Evolutionary conservation across 805 yeast genomes (phyloP).

Genomic region (Maudiozyma bulderi): DNA sequence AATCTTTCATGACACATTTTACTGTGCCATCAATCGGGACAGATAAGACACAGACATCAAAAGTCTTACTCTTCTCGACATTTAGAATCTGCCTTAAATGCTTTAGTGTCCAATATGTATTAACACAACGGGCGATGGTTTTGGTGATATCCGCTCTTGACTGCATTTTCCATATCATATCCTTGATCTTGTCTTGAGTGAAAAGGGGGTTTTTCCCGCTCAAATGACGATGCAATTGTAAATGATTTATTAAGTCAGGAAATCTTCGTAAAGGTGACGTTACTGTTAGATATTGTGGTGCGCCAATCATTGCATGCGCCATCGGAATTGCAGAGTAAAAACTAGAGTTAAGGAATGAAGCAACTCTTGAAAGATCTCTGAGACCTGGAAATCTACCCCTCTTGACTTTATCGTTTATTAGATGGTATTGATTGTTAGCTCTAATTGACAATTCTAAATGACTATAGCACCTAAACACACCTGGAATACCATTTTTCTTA

Average conservation of each 20-base stretch:
- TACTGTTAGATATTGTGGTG: slow-evolving; percentile 54
- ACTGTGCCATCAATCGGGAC: slow-evolving; percentile 33
- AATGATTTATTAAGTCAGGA: slow-evolving; percentile 71
- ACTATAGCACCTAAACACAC: slow-evolving; percentile 35
- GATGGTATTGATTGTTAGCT: slow-evolving; percentile 18
- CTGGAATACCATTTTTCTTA: slow-evolving; percentile 36
- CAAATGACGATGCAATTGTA: slow-evolving; percentile 52
- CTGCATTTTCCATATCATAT: slow-evolving; percentile 36
- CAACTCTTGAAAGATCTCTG: slow-evolving; percentile 35
- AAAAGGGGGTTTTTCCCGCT: slow-evolving; percentile 24
- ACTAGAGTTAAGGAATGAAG: slow-evolving; percentile 45
- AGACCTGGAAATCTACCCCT: slow-evolving; percentile 21
- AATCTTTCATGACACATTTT: slow-evolving; percentile 24
- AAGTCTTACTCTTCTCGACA: slow-evolving; percentile 4
- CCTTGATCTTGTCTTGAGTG: slow-evolving; percentile 27
- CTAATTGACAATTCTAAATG: slow-evolving; percentile 21
- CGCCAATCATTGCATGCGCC: slow-evolving; percentile 55
- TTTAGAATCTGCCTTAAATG: slow-evolving; percentile 16
- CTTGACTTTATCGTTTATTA: slow-evolving; percentile 16
- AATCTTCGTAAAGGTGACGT: slow-evolving; percentile 87
- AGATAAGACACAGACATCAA: slow-evolving; percentile 34
- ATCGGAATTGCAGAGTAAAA: slow-evolving; percentile 36
- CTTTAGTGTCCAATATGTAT: slow-evolving; percentile 31
- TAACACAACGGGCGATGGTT: slow-evolving; percentile 22
- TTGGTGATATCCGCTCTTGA: slow-evolving; percentile 35